These are phyloP conservation scores for Fusarium sp. DNA, from an alignment of 2,329 filamentous ascomycete species.

Conservation along the genomic window DNA sequence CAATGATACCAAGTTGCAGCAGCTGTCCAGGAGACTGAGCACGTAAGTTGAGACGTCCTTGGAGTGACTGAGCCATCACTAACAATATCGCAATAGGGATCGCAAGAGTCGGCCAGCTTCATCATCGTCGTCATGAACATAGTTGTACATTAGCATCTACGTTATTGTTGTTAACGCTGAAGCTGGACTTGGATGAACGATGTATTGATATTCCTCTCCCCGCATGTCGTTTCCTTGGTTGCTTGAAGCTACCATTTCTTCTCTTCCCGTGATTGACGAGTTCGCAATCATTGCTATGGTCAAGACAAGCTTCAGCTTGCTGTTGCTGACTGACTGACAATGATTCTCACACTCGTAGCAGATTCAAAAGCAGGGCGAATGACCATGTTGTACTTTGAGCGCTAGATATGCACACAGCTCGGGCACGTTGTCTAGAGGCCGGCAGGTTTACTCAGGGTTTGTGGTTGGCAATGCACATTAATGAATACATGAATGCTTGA, in stretches of 20 bases:
- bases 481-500: conserved; percentile 45
- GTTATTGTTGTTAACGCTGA: conserved; percentile 37
- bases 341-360: conserved; percentile 22
- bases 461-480: conserved; percentile 43
- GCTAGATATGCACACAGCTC: conserved; percentile 40
- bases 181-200: conserved; percentile 38
- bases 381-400: conserved; percentile 30
- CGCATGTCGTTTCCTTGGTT: conserved; percentile 27
- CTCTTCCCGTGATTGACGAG: conserved; percentile 36
- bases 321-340: conserved; percentile 7
- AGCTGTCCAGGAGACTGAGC: conserved; percentile 91
- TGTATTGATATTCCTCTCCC: conserved; percentile 23
- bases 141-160: conserved; percentile 42
- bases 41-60: conserved; percentile 69
- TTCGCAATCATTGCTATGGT: conserved; percentile 18
- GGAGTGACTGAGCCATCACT: background rate
- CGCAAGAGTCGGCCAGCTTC: conserved; percentile 44
- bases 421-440: conserved; percentile 38
- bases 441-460: conserved; percentile 34
- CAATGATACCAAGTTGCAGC: conserved; percentile 88
- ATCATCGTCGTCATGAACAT: conserved; percentile 40
- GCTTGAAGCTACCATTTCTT: conserved; percentile 31
- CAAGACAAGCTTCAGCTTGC: conserved; percentile 13
- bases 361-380: conserved; percentile 36
- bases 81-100: conserved; percentile 31